Percentiles rank a stretch among this genome's conserved stretches.
Conservation (phyloP, 2,329 filamentous ascomycete genomes). For the Epichloe glyceriae region DNA sequence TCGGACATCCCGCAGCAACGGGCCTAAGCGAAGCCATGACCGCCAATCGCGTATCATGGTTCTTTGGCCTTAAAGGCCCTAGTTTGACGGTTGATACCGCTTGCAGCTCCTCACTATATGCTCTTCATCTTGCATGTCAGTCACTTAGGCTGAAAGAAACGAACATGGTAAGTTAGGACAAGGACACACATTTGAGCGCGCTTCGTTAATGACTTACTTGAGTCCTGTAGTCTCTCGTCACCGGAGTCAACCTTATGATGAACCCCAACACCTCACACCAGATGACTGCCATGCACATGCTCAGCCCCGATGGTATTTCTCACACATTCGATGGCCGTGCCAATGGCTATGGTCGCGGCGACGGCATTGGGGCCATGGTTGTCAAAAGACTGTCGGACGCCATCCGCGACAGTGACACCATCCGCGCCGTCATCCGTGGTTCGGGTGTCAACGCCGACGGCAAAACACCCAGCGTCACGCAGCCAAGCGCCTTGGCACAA, state of each 20-base stretch:
- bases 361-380: constrained; percentile 27
- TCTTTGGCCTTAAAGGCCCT: constrained; percentile 9
- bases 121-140: constrained; percentile 16
- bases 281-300: not conserved
- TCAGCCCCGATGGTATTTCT: constrained; percentile 12
- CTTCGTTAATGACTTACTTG: no score
- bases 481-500: constrained; percentile 7
- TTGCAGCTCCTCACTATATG: constrained; percentile 22
- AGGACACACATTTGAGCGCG: no score
- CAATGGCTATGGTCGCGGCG: constrained; percentile 32
- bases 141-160: constrained; percentile 3
- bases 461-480: not conserved
- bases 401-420: constrained; percentile 26
- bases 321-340: constrained; percentile 22
- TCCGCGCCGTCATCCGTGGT: constrained; percentile 9
- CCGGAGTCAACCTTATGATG: constrained; percentile 8
- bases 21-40: constrained; percentile 2
- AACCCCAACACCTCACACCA: not conserved
- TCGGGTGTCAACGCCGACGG: not conserved
- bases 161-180: not conserved
- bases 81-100: constrained; percentile 23
- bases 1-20: not conserved
- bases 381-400: constrained; percentile 31
- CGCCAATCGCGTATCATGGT: constrained; percentile 7
- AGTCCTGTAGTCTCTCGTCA: not conserved